Percentiles rank a stretch among this genome's conserved stretches.
phyloP scores from a whole-genome alignment of 2,329 filamentous ascomycete genomes.

The Epichloe elymi region DNA sequence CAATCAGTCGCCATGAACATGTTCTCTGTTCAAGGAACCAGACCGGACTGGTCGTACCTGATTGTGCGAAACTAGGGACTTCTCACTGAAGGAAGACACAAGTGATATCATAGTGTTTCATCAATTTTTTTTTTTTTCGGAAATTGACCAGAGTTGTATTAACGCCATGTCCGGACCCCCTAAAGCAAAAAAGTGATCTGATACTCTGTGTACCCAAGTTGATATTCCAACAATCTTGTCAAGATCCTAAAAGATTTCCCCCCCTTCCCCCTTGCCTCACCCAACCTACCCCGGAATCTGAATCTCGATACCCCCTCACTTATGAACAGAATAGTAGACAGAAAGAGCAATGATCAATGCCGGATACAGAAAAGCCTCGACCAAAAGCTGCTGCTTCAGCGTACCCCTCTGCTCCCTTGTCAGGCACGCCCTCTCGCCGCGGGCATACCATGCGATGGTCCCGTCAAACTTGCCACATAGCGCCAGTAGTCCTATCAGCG shows the following conservation, averaged over 20 bases:
- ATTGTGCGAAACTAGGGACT: neutral
- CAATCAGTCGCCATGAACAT: neutral
- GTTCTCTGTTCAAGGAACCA: neutral
- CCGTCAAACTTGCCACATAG: constrained; percentile 31
- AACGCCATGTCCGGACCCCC: too few relatives aligned
- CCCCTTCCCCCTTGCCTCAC: too few relatives aligned
- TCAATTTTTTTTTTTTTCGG: neutral
- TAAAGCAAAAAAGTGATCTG: too few relatives aligned
- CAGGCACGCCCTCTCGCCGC: constrained; percentile 29
- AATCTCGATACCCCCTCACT: neutral
- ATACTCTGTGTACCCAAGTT: neutral
- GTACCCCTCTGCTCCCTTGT: constrained; percentile 18
- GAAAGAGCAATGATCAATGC: constrained; percentile 18
- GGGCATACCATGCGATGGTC: constrained; percentile 34
- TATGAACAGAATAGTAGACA: constrained; percentile 17
- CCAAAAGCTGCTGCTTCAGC: constrained; percentile 24
- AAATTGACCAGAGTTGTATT: neutral
- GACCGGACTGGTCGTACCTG: neutral
- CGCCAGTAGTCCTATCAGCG: constrained; percentile 32
- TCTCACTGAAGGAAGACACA: neutral
- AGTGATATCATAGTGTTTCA: neutral
- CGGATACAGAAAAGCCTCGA: constrained; percentile 20
- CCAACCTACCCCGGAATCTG: neutral
- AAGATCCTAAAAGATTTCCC: neutral
- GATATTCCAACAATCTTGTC: neutral